These are phyloP conservation scores for Nannochloropsis salina DNA, from an alignment of 108 stramenopile species.

Conservation along the genomic window DNA sequence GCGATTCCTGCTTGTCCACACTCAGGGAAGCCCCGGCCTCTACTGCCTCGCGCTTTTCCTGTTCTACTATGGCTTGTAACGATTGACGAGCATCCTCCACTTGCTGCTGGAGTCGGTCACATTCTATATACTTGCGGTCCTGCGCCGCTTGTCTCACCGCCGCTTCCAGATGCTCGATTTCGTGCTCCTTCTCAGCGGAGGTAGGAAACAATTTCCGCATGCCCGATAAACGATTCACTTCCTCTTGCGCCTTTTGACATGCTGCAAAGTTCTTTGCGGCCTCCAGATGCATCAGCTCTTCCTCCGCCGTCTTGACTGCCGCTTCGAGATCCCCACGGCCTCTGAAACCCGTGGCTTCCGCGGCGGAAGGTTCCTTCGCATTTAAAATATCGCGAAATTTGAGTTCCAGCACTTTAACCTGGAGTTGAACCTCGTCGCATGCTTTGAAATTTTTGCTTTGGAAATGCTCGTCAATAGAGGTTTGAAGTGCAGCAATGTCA, in stretches of 20 bases:
- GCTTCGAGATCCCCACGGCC: conserved; percentile 33
- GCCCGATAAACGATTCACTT: not conserved
- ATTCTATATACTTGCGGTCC: not conserved
- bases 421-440: conserved; percentile 16
- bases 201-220: conserved; percentile 31
- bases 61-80: conserved; percentile 24
- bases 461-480: not conserved
- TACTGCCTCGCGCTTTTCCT: conserved; percentile 21
- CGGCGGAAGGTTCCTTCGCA: conserved; percentile 14
- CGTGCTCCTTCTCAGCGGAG: conserved; percentile 26
- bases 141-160: conserved; percentile 23
- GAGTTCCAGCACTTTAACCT: not conserved
- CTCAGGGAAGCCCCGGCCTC: conserved; percentile 23
- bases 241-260: conserved; percentile 25
- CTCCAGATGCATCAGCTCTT: conserved; percentile 35
- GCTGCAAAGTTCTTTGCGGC: conserved; percentile 29
- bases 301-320: conserved; percentile 32
- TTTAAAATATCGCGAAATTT: not conserved
- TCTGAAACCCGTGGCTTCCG: not conserved
- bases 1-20: conserved; percentile 13
- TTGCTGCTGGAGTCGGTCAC: conserved; percentile 26
- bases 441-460: not conserved
- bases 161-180: conserved; percentile 15
- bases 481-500: not conserved
- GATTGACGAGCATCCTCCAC: not conserved